Conservation (phyloP, 2,329 filamentous ascomycete genomes). For the Monilinia vaccinii-corymbosi region DNA sequence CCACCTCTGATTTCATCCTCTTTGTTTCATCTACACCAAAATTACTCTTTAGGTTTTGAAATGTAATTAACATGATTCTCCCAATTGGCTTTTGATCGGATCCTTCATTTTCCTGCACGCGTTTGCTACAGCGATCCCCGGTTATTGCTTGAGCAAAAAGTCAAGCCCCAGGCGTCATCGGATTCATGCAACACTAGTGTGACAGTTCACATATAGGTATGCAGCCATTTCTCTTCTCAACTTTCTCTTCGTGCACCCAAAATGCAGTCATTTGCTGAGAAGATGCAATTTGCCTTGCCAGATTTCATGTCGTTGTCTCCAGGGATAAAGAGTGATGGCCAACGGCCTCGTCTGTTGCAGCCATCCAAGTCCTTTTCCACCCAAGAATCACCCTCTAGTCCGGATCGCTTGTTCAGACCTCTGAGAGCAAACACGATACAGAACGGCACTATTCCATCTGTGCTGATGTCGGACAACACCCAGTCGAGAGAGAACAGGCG, state of each 20-base stretch:
- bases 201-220: conserved; percentile 16
- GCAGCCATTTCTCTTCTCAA: not conserved
- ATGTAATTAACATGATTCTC: conserved; percentile 16
- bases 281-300: conserved; percentile 24
- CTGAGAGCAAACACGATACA: conserved; percentile 27
- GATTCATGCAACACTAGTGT: conserved; percentile 24
- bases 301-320: conserved; percentile 29
- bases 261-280: conserved; percentile 24
- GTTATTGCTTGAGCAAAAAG: conserved; percentile 18
- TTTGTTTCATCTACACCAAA: not conserved
- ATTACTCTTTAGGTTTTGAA: conserved; percentile 8
- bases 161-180: conserved; percentile 26
- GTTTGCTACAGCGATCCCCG: conserved; percentile 20
- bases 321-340: conserved; percentile 18
- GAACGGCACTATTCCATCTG: conserved; percentile 21
- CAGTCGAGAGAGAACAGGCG: conserved; percentile 13
- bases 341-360: conserved; percentile 28
- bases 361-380: conserved; percentile 33
- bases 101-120: conserved; percentile 17
- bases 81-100: not conserved
- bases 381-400: conserved; percentile 23
- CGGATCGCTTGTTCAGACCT: conserved; percentile 17
- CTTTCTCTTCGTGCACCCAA: not conserved
- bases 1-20: not conserved
- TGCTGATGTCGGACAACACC: conserved; percentile 14